phyloP scores from a whole-genome alignment of 192 early-diverging fungal species.

The Phlyctochytrium planicorne region DNA sequence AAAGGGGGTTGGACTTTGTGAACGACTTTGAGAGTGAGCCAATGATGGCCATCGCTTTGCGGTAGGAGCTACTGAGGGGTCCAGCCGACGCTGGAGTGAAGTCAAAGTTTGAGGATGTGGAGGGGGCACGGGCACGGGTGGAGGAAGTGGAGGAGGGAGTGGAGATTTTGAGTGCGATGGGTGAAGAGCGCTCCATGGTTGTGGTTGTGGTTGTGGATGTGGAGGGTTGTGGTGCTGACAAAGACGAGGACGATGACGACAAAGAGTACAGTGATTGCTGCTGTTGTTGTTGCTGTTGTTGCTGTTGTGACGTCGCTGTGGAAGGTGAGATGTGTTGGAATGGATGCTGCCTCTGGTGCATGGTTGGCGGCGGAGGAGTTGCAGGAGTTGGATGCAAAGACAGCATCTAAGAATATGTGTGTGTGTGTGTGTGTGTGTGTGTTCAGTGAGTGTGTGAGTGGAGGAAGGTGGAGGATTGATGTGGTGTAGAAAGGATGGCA shows the following conservation, averaged over 20 bases:
- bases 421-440: too few relatives aligned
- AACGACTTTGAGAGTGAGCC: neutral
- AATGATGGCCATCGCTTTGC: neutral
- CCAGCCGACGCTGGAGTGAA: too few relatives aligned
- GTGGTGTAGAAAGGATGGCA: too few relatives aligned
- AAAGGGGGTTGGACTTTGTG: neutral
- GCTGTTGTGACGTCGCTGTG: neutral
- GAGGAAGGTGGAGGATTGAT: too few relatives aligned
- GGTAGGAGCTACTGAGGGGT: slow-evolving; percentile 2
- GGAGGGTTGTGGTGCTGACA: neutral
- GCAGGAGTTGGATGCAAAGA: too few relatives aligned
- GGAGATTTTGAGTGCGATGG: neutral
- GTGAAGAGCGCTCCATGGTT: neutral
- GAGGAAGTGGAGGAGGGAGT: too few relatives aligned
- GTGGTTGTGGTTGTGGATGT: neutral
- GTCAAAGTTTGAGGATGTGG: too few relatives aligned
- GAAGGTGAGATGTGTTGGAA: neutral
- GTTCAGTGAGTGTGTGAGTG: too few relatives aligned
- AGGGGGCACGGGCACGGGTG: too few relatives aligned
- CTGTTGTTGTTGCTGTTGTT: neutral
- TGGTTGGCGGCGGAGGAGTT: too few relatives aligned
- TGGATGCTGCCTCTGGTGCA: too few relatives aligned
- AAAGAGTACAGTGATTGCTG: neutral
- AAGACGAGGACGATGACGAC: neutral
- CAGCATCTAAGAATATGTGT: too few relatives aligned